Conservation (phyloP, 768 basidiomycete genomes). For the Zangia roseola region DNA sequence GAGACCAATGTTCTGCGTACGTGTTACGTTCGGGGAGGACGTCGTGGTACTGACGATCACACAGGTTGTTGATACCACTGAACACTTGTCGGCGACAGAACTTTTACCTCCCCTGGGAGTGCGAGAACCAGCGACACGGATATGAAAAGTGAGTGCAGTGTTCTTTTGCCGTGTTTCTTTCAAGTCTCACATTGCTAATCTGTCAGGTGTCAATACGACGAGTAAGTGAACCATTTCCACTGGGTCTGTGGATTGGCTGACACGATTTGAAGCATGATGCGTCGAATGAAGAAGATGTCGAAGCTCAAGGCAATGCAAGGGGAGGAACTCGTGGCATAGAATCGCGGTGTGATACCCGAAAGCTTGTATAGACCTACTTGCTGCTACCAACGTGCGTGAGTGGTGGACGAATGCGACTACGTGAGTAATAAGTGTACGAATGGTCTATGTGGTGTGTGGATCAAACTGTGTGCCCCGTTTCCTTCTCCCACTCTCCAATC, state of each 20-base stretch:
- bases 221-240: constrained; percentile 52
- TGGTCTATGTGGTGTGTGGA: background rate
- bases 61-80: constrained; percentile 80
- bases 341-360: constrained; percentile 14
- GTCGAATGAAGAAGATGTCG: constrained; percentile 82
- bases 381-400: constrained; percentile 6
- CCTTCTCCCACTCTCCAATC: constrained; percentile 40
- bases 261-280: constrained; percentile 60
- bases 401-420: constrained; percentile 15
- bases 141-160: constrained; percentile 71
- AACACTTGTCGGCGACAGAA: constrained; percentile 82
- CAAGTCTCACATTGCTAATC: constrained; percentile 5
- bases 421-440: constrained; percentile 5
- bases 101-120: constrained; percentile 87
- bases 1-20: constrained; percentile 90
- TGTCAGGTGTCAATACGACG: constrained; percentile 88
- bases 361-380: constrained; percentile 11
- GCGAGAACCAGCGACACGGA: constrained; percentile 81
- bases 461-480: constrained; percentile 34
- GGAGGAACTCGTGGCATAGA: constrained; percentile 37
- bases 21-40: constrained; percentile 30
- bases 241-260: background rate
- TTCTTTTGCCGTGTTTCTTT: background rate
- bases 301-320: constrained; percentile 59
- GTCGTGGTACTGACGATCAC: background rate